Evolutionary conservation across 1,284 basidiomycete species (phyloP), one percentile per base, ranked within the genome.

Genomic region (Heterobasidion annosum): DNA sequence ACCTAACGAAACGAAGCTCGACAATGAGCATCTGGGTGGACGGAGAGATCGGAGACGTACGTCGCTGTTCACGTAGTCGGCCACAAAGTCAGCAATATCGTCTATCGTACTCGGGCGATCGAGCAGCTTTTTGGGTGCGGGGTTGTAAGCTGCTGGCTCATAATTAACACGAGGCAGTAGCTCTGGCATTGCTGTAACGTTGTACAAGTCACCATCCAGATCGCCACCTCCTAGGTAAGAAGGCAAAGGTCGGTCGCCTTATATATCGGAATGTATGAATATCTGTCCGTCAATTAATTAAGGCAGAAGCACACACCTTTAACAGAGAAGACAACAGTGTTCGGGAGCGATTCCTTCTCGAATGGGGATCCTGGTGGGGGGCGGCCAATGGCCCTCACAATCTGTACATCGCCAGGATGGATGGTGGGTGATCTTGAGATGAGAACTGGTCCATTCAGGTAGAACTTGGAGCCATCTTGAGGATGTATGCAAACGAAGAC

Each of bases 71-170:
- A 87, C 84, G 57, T 81, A 89, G 55, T 88, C 82, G 52, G 85
- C 74, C 15, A 90, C 78, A 63, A 90, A 91, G 49, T 88, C 79
- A 1, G 81, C 82, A 2, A 89, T 82, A 66, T 86, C 91, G n/a
- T 64, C 69, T 73, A 84, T 86, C 8, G 75, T 87, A 65, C 78
- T 83, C 40, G 70, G 75, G 34, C 76, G 76, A 46, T 75, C 64
- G 1, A 89, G 64, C 2, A 71, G 48, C 53, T 76, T 78, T 59
- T 67, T 77, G 8, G 63, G 60, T 0, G 78, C 78, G 1, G 79
- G 68, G 8, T 66, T 60, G 59, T 88, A 88, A 15, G 67, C 64
- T 2, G 78, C 84, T 3, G 87, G 76, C 8, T 54, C n/a, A 42
- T 65, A 65, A 2, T 62, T 69, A 8, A 54, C 50, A 50, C 34